phyloP scores from a whole-genome alignment of 768 basidiomycete genomes.

The Pleurotus pulmonarius region DNA sequence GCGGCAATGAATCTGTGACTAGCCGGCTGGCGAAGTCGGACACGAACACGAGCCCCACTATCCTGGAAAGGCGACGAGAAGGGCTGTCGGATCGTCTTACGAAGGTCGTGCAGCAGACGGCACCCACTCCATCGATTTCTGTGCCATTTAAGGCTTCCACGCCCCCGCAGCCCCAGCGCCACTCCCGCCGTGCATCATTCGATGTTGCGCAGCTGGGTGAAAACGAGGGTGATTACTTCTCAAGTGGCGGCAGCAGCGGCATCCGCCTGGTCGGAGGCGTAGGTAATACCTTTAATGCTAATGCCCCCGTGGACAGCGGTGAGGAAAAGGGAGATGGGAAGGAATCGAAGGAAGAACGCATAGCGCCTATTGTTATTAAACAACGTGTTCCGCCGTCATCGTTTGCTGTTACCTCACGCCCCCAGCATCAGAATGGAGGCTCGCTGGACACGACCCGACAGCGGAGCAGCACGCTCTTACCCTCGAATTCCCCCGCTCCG shows the following conservation, averaged over 20 bases:
- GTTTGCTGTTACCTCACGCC: slow-evolving; percentile 62
- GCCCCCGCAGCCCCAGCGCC: background rate
- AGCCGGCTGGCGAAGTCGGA: background rate
- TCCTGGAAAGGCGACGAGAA: slow-evolving; percentile 24
- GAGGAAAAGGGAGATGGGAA: slow-evolving; percentile 11
- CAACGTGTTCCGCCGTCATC: slow-evolving; percentile 50
- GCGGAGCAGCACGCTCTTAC: slow-evolving; percentile 37
- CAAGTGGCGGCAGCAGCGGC: slow-evolving; percentile 2
- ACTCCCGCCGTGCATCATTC: background rate
- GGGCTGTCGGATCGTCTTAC: slow-evolving; percentile 39
- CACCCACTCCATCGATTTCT: slow-evolving; percentile 2
- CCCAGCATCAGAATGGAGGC: slow-evolving; percentile 20
- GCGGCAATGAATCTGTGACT: slow-evolving; percentile 12
- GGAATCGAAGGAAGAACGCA: slow-evolving; percentile 17
- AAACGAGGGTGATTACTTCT: background rate
- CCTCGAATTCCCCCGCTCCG: slow-evolving; percentile 19
- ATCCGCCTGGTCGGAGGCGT: slow-evolving; percentile 8
- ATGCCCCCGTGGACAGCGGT: background rate
- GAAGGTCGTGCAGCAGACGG: slow-evolving; percentile 29
- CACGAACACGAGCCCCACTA: slow-evolving; percentile 2
- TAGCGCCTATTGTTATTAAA: slow-evolving; percentile 59
- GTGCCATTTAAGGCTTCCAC: background rate
- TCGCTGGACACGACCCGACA: slow-evolving; percentile 20
- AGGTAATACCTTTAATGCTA: slow-evolving; percentile 1
- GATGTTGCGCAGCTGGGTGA: background rate